These are phyloP conservation scores for Sarocladium brachiariae DNA, from an alignment of 2,329 filamentous ascomycete genomes.

Conservation along the genomic window DNA sequence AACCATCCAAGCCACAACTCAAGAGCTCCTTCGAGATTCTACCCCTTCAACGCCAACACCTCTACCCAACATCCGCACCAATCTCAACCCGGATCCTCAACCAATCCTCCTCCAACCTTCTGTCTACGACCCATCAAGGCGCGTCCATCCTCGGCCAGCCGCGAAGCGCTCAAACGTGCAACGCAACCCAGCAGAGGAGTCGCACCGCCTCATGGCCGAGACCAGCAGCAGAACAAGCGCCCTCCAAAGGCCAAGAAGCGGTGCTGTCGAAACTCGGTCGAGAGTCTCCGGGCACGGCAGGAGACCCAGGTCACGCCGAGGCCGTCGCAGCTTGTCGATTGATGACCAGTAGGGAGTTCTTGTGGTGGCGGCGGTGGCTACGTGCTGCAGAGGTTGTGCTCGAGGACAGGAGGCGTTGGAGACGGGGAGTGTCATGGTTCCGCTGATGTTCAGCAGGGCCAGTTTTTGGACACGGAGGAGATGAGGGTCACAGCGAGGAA, in stretches of 20 bases:
- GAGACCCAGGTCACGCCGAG: conserved; percentile 25
- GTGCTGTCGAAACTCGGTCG: conserved; percentile 52
- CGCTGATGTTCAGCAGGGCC: conserved; percentile 50
- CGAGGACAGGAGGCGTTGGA: conserved; percentile 42
- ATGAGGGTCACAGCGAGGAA: too few relatives aligned
- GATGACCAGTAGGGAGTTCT: conserved; percentile 22
- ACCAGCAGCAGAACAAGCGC: conserved; percentile 47
- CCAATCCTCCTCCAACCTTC: conserved; percentile 51
- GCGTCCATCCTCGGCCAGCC: background rate
- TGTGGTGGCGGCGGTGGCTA: conserved; percentile 19
- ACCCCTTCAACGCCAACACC: conserved; percentile 10
- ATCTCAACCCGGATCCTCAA: conserved; percentile 41
- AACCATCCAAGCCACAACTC: conserved; percentile 19
- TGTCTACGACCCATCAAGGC: conserved; percentile 42
- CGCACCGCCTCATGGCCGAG: conserved; percentile 49
- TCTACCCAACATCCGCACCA: conserved; percentile 38
- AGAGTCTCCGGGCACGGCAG: conserved; percentile 29
- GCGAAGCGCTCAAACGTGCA: conserved; percentile 48
- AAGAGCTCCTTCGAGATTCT: conserved; percentile 11
- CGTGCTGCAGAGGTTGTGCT: conserved; percentile 25
- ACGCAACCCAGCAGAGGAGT: conserved; percentile 49
- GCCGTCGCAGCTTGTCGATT: conserved; percentile 27
- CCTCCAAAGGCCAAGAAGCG: conserved; percentile 49
- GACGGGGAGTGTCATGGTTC: conserved; percentile 47
- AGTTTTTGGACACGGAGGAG: conserved; percentile 12